Percentiles rank a stretch among this genome's conserved stretches.
Conservation (phyloP, 768 basidiomycete genomes). For the Fomitopsis serialis region DNA sequence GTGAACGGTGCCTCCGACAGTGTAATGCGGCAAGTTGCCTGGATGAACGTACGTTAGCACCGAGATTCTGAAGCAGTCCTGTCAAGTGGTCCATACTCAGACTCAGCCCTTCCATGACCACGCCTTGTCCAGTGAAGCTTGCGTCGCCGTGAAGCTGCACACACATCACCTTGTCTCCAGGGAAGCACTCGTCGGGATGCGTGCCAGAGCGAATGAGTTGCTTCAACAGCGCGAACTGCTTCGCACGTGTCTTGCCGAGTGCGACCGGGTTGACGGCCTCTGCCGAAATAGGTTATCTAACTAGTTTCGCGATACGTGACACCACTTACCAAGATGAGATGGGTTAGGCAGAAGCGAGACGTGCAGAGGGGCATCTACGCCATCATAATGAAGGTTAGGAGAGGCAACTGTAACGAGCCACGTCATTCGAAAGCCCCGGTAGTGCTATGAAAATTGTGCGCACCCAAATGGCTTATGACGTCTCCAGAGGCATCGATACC, state of each 20-base stretch:
- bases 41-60: neutral
- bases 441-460: constrained; percentile 13
- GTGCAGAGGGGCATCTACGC: constrained; percentile 46
- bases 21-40: constrained; percentile 89
- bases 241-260: constrained; percentile 84
- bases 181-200: constrained; percentile 28
- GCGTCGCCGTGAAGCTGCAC: constrained; percentile 92
- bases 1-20: constrained; percentile 86
- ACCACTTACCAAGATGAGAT: constrained; percentile 55
- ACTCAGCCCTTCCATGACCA: constrained; percentile 85
- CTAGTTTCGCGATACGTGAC: neutral
- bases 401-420: constrained; percentile 46
- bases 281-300: constrained; percentile 17
- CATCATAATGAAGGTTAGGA: constrained; percentile 53
- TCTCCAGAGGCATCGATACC: constrained; percentile 71
- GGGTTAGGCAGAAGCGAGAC: constrained; percentile 79
- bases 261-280: constrained; percentile 89
- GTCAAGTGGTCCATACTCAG: constrained; percentile 54
- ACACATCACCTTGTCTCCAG: constrained; percentile 75
- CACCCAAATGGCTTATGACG: constrained; percentile 81
- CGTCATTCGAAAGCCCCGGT: neutral
- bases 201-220: constrained; percentile 35
- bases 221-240: constrained; percentile 79
- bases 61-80: neutral
- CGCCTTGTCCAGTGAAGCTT: constrained; percentile 85